A percentile compares a stretch with the other conserved stretches of the same genome.
These are phyloP conservation scores for Gloeostereum incarnatum DNA, from an alignment of 768 basidiomycete genomes.

Conservation along the genomic window DNA sequence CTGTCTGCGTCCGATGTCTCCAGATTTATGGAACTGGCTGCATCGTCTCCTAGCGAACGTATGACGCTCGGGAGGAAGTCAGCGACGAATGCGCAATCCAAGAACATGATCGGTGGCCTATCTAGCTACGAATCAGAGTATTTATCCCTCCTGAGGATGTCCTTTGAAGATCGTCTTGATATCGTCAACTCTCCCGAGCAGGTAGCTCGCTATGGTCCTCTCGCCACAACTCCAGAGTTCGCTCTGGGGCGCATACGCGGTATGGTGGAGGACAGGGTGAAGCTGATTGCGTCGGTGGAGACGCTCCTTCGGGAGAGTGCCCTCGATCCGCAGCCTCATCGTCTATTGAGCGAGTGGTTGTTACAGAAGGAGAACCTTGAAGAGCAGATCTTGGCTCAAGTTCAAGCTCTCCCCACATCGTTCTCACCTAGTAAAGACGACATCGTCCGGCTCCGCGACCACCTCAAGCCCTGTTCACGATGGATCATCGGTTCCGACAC, in stretches of 20 bases:
- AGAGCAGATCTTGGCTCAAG: constrained; percentile 31
- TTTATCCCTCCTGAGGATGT: too few species aligned
- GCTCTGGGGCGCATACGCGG: constrained; percentile 66
- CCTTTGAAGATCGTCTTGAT: constrained; percentile 49
- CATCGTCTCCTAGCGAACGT: constrained; percentile 24
- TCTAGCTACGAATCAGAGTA: too few species aligned
- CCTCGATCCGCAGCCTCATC: constrained; percentile 32
- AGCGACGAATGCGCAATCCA: constrained; percentile 11
- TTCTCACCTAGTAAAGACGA: constrained; percentile 24
- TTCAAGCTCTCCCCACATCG: constrained; percentile 28
- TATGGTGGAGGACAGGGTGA: constrained; percentile 40
- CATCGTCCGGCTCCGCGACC: constrained; percentile 31
- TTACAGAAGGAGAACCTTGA: constrained; percentile 37
- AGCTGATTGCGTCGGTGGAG: constrained; percentile 40
- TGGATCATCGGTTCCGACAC: constrained; percentile 79
- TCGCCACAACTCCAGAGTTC: constrained; percentile 61
- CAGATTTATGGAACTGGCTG: constrained; percentile 38
- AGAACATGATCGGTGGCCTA: too few species aligned
- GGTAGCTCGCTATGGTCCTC: constrained; percentile 35
- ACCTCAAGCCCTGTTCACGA: constrained; percentile 41
- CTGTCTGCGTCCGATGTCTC: constrained; percentile 33
- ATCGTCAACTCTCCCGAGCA: constrained; percentile 54
- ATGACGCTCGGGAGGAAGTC: constrained; percentile 39
- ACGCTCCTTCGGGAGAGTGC: constrained; percentile 30
- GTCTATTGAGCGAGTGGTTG: constrained; percentile 48